phyloP scores from a whole-genome alignment of 176 grass and related monocot genomes.

The Cenchrus purpureus region DNA sequence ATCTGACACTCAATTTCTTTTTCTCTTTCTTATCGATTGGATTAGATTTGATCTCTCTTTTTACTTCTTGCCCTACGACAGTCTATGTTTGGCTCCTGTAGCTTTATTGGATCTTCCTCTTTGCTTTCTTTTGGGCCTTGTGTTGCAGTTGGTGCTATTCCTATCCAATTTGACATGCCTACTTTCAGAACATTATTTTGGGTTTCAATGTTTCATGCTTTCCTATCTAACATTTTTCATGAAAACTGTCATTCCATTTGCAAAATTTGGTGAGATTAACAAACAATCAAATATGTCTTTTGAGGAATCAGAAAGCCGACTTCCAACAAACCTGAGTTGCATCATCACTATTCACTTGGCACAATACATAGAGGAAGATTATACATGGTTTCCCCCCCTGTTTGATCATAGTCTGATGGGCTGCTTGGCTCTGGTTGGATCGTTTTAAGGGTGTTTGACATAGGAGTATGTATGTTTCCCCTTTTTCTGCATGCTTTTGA shows the following conservation, averaged over 20 bases:
- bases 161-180: neutral
- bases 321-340: conserved; percentile 70
- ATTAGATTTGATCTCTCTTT: too few species aligned
- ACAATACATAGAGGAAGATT: conserved; percentile 51
- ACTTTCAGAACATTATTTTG: conserved; percentile 22
- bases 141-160: neutral
- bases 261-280: conserved; percentile 98
- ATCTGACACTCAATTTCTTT: too few species aligned
- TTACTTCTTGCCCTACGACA: too few species aligned
- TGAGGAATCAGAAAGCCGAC: conserved; percentile 80
- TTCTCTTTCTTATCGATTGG: too few species aligned
- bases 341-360: conserved; percentile 72
- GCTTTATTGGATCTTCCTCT: too few species aligned
- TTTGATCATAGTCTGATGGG: too few species aligned
- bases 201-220: neutral
- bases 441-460: too few species aligned
- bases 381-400: too few species aligned
- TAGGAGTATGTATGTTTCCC: too few species aligned
- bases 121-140: neutral
- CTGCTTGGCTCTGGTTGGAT: too few species aligned
- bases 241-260: conserved; percentile 21
- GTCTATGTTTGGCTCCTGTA: too few species aligned
- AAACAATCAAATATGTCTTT: conserved; percentile 90
- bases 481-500: too few species aligned
- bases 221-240: conserved; percentile 33